Conservation (phyloP, 176 grass and related monocot genomes). For the Eremochloa ophiuroides region DNA sequence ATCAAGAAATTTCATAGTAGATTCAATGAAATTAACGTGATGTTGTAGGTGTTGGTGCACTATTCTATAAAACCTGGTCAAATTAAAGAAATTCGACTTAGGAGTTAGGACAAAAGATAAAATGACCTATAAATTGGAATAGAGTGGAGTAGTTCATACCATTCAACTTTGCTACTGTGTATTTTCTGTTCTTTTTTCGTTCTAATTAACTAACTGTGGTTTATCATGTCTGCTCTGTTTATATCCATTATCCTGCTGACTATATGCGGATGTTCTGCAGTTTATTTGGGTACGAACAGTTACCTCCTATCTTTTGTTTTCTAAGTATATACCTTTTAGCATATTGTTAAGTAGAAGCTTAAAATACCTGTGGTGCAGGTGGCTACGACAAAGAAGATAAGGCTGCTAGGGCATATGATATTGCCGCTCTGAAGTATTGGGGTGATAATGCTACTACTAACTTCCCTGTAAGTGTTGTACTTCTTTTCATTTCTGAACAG, state of each 20-base stretch:
- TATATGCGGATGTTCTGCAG: constrained; percentile 39
- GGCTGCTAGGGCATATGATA: constrained; percentile 88
- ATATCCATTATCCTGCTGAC: constrained; percentile 6
- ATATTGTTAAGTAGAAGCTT: constrained; percentile 6
- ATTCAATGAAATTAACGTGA: neutral
- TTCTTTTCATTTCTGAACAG: neutral
- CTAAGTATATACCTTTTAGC: neutral
- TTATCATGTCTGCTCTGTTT: constrained; percentile 24
- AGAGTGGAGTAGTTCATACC: neutral
- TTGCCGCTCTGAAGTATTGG: constrained; percentile 94
- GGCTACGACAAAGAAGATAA: constrained; percentile 94
- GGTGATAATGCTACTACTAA: constrained; percentile 67
- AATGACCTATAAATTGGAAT: neutral
- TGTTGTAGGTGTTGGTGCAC: neutral
- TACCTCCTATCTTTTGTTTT: neutral
- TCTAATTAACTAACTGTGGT: constrained; percentile 33
- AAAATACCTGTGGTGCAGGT: constrained; percentile 40
- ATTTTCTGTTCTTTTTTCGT: neutral
- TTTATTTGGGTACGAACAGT: constrained; percentile 69
- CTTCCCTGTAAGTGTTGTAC: constrained; percentile 47
- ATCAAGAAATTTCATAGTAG: neutral
- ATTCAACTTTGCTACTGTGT: neutral
- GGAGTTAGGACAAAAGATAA: neutral
- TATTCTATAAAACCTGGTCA: neutral
- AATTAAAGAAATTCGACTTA: neutral